Evolutionary conservation across 176 grass and related monocot genomes (phyloP).

Genomic region (Dendrocalamus sinicus): DNA sequence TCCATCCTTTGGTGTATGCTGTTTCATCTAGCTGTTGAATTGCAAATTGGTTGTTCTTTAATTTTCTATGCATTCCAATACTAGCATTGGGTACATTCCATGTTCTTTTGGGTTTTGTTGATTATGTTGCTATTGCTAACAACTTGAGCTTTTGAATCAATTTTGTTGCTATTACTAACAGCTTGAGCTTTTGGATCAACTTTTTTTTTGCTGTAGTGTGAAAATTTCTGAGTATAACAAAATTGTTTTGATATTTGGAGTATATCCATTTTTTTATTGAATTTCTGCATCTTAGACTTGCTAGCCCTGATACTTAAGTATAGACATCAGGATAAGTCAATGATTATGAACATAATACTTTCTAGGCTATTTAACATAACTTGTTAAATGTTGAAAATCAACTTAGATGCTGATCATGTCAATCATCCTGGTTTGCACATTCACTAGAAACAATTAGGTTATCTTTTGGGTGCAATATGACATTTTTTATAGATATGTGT

Average conservation of each 20-base stretch:
- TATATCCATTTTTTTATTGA: constrained; percentile 7
- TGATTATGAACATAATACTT: constrained; percentile 20
- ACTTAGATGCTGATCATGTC: constrained; percentile 5
- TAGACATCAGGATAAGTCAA: constrained; percentile 4
- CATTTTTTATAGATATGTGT: no score
- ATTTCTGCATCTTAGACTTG: neutral
- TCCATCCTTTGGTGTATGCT: constrained; percentile 25
- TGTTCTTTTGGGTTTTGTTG: constrained; percentile 36
- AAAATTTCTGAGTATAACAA: neutral
- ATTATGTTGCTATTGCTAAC: constrained; percentile 12
- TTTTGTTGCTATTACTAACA: constrained; percentile 14
- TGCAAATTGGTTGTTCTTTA: no score
- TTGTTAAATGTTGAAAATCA: constrained; percentile 7
- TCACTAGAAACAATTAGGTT: no score
- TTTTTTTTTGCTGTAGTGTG: neutral
- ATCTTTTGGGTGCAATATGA: no score
- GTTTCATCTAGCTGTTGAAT: constrained; percentile 28
- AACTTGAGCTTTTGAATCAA: constrained; percentile 1
- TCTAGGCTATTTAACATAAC: constrained; percentile 26
- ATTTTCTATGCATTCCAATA: constrained; percentile 20
- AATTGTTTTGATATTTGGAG: constrained; percentile 23
- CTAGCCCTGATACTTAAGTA: neutral
- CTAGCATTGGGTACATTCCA: constrained; percentile 12
- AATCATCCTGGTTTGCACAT: neutral
- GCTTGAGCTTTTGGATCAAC: neutral